Evolutionary conservation across 129 eudicot genomes (phyloP).

Genomic region (Chrysanthemum makinoi): DNA sequence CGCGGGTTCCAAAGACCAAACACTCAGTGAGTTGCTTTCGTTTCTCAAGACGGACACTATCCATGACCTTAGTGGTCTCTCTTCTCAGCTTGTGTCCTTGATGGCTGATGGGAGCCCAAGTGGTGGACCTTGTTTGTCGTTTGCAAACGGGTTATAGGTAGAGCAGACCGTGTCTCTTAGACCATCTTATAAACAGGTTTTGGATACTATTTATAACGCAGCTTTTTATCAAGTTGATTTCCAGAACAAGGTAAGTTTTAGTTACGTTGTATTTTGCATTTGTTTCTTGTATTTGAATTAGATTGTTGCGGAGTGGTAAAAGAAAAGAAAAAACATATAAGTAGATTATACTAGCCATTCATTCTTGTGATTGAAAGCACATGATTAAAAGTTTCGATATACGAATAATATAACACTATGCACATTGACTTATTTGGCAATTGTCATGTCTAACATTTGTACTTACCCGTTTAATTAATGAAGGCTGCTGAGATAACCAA

Average conservation of each 20-base stretch:
- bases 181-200: constrained; percentile 5
- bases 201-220: background rate
- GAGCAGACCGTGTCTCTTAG: constrained; percentile 6
- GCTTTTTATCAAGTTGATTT: constrained; percentile 4
- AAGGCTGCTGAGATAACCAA: constrained; percentile 6
- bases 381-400: background rate
- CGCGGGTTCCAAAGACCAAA: background rate
- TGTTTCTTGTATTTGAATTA: background rate
- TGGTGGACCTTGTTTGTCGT: background rate
- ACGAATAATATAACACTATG: background rate
- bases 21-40: background rate
- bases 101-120: background rate
- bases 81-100: constrained; percentile 3
- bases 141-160: background rate
- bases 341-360: too few species aligned
- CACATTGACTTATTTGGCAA: too few species aligned
- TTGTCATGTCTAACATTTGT: background rate
- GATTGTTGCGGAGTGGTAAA: background rate
- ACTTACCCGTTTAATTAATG: background rate
- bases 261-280: background rate
- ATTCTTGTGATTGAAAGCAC: background rate
- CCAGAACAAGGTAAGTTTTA: background rate
- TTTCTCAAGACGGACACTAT: background rate
- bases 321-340: background rate
- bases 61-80: background rate